Evolutionary conservation across 345 rosid genomes (phyloP).

Genomic region (Brassica incana): DNA sequence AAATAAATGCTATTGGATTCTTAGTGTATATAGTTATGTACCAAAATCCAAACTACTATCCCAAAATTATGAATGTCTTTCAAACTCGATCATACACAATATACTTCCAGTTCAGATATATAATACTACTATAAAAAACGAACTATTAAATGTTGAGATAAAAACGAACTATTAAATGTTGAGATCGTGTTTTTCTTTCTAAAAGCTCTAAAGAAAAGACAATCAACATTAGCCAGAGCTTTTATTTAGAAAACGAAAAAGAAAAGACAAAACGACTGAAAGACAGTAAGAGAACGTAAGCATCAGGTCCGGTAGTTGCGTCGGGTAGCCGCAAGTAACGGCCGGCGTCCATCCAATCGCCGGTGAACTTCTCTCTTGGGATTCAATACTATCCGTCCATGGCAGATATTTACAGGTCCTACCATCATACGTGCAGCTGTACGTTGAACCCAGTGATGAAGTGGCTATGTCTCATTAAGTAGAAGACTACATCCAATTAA

Average conservation of each 20-base stretch:
- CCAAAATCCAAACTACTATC: slow-evolving; percentile 5
- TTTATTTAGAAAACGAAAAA: neutral
- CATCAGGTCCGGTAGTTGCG: slow-evolving; percentile 39
- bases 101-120: no score
- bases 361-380: neutral
- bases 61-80: neutral
- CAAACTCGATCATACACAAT: neutral
- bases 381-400: neutral
- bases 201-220: neutral
- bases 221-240: neutral
- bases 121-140: no score
- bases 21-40: neutral
- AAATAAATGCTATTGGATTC: slow-evolving; percentile 2
- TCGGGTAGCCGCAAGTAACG: slow-evolving; percentile 36
- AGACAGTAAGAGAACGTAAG: slow-evolving; percentile 5
- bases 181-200: neutral
- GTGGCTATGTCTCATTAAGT: neutral
- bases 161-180: neutral
- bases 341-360: slow-evolving; percentile 26
- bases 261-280: neutral
- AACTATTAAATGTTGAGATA: no score
- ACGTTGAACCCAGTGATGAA: neutral
- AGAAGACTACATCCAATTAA: neutral
- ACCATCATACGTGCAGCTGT: slow-evolving; percentile 2
- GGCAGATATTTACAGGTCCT: neutral